Evolutionary conservation across 192 early-diverging fungal species (phyloP).

Genomic region (Neocallimastix lanati): DNA sequence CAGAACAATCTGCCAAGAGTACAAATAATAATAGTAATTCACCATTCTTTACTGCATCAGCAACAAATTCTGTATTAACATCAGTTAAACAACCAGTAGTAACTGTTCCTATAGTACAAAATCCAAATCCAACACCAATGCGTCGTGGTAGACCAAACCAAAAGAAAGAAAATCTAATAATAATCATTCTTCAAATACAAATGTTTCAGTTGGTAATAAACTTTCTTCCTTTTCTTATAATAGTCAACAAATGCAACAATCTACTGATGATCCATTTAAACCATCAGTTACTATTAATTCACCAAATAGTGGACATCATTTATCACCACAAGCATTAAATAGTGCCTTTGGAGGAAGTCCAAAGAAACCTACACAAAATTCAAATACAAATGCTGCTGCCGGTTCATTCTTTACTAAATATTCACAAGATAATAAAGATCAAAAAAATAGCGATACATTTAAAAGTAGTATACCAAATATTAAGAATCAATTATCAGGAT

Average conservation of each 20-base stretch:
- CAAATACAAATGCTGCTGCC: background rate
- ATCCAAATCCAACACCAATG: conserved; percentile 56
- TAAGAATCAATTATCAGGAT: background rate
- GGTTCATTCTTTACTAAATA: background rate
- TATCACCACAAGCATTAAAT: background rate
- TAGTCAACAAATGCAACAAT: background rate
- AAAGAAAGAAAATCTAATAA: conserved; percentile 2
- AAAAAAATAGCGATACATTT: background rate
- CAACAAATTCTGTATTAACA: conserved; percentile 7
- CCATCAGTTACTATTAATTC: background rate
- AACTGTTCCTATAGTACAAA: conserved; percentile 12
- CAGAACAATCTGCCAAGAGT: no score
- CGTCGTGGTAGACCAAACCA: conserved; percentile 70
- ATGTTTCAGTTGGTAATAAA: background rate
- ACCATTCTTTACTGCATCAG: conserved; percentile 6
- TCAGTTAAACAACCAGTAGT: conserved; percentile 6
- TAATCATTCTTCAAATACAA: background rate
- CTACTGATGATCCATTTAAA: background rate
- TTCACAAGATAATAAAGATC: background rate
- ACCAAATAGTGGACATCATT: background rate
- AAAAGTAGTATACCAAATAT: background rate
- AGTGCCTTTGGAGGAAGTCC: background rate
- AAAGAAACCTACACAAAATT: background rate
- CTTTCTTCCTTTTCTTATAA: background rate
- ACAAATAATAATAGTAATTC: background rate